phyloP scores from a whole-genome alignment of 306 rosid genomes.

The Cicer arietinum region DNA sequence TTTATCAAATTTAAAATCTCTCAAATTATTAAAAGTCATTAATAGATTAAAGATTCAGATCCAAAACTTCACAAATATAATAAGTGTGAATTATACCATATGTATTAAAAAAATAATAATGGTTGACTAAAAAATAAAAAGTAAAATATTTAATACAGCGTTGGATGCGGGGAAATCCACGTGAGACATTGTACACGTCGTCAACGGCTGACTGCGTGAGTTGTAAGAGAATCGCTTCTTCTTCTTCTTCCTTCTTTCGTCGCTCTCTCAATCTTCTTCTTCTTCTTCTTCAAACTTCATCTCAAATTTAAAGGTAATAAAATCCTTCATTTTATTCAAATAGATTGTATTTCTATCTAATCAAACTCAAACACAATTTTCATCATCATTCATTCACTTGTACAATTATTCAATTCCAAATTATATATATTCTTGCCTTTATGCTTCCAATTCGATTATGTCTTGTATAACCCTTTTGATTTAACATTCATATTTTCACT shows the following conservation, averaged over 20 bases:
- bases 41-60: no score
- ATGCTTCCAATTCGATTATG: conserved; percentile 23
- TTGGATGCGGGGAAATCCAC: neutral
- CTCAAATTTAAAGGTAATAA: neutral
- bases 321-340: neutral
- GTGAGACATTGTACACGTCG: neutral
- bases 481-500: conserved; percentile 3
- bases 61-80: no score
- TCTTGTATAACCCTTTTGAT: neutral
- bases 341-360: neutral
- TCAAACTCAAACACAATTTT: neutral
- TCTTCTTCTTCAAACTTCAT: neutral
- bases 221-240: no score
- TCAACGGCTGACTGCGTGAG: neutral
- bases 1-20: no score
- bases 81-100: no score
- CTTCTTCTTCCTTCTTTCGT: neutral
- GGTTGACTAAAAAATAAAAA: neutral
- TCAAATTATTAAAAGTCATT: no score
- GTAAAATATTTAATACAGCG: neutral
- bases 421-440: neutral
- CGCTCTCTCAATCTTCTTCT: neutral
- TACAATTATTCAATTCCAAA: conserved; percentile 31
- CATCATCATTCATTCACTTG: neutral
- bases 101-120: no score